Evolutionary conservation across 306 rosid species (phyloP).

Genomic region (Quercus robur): DNA sequence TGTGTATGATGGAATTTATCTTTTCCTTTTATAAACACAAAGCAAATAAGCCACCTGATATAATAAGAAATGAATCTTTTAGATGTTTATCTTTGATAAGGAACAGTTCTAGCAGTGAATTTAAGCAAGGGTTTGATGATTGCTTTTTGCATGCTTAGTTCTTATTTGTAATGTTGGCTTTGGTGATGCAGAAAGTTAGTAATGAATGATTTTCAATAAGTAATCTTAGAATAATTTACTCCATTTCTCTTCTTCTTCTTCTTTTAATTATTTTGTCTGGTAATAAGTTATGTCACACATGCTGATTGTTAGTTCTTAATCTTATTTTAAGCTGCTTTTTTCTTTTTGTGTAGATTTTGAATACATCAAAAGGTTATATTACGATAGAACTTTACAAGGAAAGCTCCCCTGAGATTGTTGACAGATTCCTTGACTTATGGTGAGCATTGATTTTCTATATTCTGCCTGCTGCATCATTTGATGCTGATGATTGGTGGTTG

Average conservation of each 20-base stretch:
- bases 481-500: not conserved
- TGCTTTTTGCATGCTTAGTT: too few species aligned
- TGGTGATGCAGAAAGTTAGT: not conserved
- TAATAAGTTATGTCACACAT: not conserved
- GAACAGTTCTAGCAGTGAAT: too few species aligned
- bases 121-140: too few species aligned
- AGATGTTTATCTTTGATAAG: too few species aligned
- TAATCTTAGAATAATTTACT: not conserved
- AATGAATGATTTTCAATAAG: not conserved
- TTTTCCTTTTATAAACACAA: too few species aligned
- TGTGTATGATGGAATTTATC: too few species aligned
- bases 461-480: not conserved
- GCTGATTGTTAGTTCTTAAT: not conserved
- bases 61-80: too few species aligned
- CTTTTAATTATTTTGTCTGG: not conserved
- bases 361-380: conserved; percentile 82
- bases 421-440: conserved; percentile 92
- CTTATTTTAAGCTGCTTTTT: not conserved
- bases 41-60: too few species aligned
- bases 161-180: not conserved
- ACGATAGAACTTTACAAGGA: conserved; percentile 73
- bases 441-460: conserved; percentile 34
- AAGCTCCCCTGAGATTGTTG: conserved; percentile 88
- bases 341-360: conserved; percentile 45
- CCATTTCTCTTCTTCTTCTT: not conserved